Evolutionary conservation across 257 asterid species (phyloP).

Genomic region (Rauvolfia tetraphylla): DNA sequence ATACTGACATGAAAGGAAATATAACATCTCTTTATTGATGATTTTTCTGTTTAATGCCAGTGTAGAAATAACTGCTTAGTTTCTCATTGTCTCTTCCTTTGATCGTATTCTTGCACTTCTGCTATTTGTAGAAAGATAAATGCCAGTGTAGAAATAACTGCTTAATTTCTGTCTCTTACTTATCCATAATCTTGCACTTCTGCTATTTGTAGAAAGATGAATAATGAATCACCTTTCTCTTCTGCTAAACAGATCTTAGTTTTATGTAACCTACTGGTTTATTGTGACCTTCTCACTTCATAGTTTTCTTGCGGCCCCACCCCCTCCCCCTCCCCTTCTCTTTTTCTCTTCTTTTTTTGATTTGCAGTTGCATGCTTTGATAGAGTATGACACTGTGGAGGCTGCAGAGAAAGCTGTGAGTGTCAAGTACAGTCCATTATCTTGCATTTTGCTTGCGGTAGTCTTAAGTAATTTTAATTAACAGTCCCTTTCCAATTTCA

Average conservation of each 20-base stretch:
- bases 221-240: background rate
- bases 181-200: background rate
- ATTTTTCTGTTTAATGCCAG: background rate
- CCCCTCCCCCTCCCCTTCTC: too few relatives aligned
- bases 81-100: background rate
- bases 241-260: background rate
- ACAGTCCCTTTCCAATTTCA: constrained; percentile 22
- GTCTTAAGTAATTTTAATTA: background rate
- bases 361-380: constrained; percentile 72
- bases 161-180: too few relatives aligned
- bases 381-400: constrained; percentile 74
- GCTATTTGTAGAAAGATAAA: background rate
- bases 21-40: background rate
- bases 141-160: too few relatives aligned
- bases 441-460: background rate
- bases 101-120: background rate
- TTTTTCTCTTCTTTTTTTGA: constrained; percentile 15
- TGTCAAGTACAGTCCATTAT: constrained; percentile 24
- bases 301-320: too few relatives aligned
- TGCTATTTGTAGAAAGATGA: background rate
- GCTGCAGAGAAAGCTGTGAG: constrained; percentile 98
- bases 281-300: background rate
- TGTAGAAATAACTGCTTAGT: background rate
- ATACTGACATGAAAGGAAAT: background rate
- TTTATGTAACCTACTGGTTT: background rate